Evolutionary conservation across 768 basidiomycete genomes (phyloP).

Genomic region (Myochromella boudieri): DNA sequence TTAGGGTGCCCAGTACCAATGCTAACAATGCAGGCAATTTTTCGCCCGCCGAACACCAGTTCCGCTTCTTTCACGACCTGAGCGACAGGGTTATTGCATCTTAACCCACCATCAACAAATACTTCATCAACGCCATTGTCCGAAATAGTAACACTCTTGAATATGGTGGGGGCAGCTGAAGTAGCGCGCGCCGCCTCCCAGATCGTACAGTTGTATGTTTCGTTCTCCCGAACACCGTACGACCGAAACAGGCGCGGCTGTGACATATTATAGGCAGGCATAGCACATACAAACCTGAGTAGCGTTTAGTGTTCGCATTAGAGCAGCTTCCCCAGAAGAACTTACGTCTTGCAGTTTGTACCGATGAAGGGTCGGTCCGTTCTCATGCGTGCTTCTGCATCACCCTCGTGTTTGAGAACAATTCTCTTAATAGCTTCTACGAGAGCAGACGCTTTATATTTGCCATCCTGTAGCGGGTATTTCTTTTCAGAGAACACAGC

Average conservation of each 20-base stretch:
- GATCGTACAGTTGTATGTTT: conserved; percentile 11
- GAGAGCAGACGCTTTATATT: neutral
- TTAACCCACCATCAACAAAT: conserved; percentile 17
- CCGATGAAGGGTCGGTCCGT: neutral
- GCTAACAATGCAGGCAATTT: too few relatives aligned
- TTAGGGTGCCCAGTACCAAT: neutral
- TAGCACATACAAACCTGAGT: conserved; percentile 11
- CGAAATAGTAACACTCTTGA: conserved; percentile 20
- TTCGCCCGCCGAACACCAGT: neutral
- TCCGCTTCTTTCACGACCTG: conserved; percentile 4
- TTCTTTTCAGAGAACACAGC: conserved; percentile 1
- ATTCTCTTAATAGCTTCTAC: conserved; percentile 2
- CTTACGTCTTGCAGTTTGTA: conserved; percentile 6
- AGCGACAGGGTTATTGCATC: conserved; percentile 14
- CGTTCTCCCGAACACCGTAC: conserved; percentile 1
- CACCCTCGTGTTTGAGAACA: neutral
- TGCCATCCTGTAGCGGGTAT: neutral
- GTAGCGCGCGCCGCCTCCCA: too few relatives aligned
- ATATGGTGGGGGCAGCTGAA: conserved; percentile 25
- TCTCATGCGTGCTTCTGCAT: conserved; percentile 2
- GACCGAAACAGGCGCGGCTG: conserved; percentile 15
- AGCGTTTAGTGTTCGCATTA: too few relatives aligned
- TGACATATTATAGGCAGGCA: neutral
- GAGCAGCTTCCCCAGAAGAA: too few relatives aligned
- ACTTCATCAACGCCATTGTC: conserved; percentile 3